Conservation (phyloP, 768 basidiomycete genomes). For the Amanita rimosa region DNA sequence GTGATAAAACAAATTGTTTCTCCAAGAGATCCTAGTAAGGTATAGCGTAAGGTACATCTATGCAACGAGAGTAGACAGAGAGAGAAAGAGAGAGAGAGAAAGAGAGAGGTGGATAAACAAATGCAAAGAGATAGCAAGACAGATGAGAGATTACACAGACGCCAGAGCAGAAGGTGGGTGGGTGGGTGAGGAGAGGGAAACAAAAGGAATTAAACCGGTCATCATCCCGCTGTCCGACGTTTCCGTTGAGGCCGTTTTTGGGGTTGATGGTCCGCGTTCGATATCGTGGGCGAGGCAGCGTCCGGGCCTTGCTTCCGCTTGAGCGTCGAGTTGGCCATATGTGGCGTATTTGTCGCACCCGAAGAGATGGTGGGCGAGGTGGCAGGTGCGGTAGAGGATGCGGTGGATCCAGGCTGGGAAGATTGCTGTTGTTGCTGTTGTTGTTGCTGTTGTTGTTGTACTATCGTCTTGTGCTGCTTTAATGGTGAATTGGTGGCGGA, state of each 20-base stretch:
- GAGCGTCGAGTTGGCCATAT: constrained; percentile 34
- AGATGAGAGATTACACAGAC: constrained; percentile 4
- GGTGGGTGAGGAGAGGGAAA: too few relatives aligned
- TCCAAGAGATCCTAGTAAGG: constrained; percentile 22
- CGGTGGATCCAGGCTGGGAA: constrained; percentile 16
- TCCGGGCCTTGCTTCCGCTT: constrained; percentile 43
- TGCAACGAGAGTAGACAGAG: constrained; percentile 12
- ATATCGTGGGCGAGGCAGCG: constrained; percentile 39
- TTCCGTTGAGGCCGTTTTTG: constrained; percentile 44
- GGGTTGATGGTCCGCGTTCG: constrained; percentile 31
- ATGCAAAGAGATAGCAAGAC: constrained; percentile 7
- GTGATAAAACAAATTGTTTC: constrained; percentile 15
- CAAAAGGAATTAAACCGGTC: constrained; percentile 14
- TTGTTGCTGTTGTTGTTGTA: constrained; percentile 15
- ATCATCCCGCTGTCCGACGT: constrained; percentile 38
- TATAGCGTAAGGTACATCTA: constrained; percentile 24
- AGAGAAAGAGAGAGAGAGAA: too few relatives aligned
- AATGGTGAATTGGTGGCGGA: constrained; percentile 45
- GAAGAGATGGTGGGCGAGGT: constrained; percentile 17
- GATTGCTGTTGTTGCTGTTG: constrained; percentile 15
- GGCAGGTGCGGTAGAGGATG: constrained; percentile 22
- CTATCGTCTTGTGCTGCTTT: constrained; percentile 55
- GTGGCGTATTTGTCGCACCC: constrained; percentile 35
- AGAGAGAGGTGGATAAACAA: constrained; percentile 11
- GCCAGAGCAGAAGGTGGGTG: constrained; percentile 5